These are phyloP conservation scores for Rubia occidens DNA, from an alignment of 305 asterid species.

Conservation along the genomic window DNA sequence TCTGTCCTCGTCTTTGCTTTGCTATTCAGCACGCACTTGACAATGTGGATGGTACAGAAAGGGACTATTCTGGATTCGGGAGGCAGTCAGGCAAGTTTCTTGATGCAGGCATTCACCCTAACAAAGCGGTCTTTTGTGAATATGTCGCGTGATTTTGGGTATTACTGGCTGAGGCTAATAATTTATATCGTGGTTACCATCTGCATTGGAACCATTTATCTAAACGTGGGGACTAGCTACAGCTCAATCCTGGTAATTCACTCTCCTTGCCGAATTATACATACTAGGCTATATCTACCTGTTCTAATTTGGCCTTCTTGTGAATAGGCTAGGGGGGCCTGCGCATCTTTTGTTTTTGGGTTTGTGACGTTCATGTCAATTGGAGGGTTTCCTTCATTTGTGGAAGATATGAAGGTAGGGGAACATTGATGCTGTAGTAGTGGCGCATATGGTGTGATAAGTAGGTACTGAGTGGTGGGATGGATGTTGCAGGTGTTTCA, in stretches of 20 bases:
- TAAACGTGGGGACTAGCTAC: constrained; percentile 88
- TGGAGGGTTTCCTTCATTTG: constrained; percentile 96
- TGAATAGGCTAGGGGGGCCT: constrained; percentile 91
- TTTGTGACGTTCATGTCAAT: constrained; percentile 98
- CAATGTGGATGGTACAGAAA: constrained; percentile 34
- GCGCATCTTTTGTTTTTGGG: constrained; percentile 92
- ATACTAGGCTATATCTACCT: no score
- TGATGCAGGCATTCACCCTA: constrained; percentile 78
- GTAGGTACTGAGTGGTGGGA: not conserved
- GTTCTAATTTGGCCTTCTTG: not conserved
- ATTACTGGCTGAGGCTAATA: constrained; percentile 93
- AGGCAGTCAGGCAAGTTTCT: constrained; percentile 95
- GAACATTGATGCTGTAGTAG: not conserved
- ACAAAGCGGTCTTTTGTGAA: constrained; percentile 85
- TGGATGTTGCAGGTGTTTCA: constrained; percentile 60
- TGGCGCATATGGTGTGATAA: not conserved
- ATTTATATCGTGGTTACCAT: constrained; percentile 82
- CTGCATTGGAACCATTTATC: constrained; percentile 92
- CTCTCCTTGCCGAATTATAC: not conserved
- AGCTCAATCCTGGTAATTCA: constrained; percentile 69
- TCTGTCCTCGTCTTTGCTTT: not conserved
- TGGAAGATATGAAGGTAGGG: constrained; percentile 91
- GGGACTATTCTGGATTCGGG: constrained; percentile 93
- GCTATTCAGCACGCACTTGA: no score
- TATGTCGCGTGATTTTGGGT: constrained; percentile 98